Evolutionary conservation across 1,139 yeast species (phyloP).

Genomic region (Saccharomyces uvarum): DNA sequence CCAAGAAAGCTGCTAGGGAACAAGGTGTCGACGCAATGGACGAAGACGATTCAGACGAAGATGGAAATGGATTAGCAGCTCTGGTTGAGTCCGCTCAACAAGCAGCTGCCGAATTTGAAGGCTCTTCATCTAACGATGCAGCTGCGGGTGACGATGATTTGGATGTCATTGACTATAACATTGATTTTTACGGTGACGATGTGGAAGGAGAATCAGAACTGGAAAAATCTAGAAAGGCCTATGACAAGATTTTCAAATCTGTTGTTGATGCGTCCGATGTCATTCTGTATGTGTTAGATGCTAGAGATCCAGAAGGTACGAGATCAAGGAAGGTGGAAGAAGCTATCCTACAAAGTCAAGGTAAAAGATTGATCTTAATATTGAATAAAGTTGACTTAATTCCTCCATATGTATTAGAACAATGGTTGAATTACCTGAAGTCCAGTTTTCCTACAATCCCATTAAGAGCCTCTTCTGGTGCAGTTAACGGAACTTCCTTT

Average conservation of each 20-base stretch:
- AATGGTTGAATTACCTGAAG: slow-evolving; percentile 77
- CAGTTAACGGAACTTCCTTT: slow-evolving; percentile 59
- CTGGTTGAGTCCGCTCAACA: slow-evolving; percentile 80
- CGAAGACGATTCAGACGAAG: slow-evolving; percentile 42
- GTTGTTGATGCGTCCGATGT: slow-evolving; percentile 88
- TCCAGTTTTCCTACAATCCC: slow-evolving; percentile 90
- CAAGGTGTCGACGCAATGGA: slow-evolving; percentile 38
- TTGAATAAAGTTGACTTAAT: slow-evolving; percentile 88
- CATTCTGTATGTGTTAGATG: slow-evolving; percentile 83
- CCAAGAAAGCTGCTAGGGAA: slow-evolving; percentile 41
- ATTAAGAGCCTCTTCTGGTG: slow-evolving; percentile 57
- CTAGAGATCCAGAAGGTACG: slow-evolving; percentile 95
- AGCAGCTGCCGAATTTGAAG: slow-evolving; percentile 65
- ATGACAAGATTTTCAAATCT: slow-evolving; percentile 76
- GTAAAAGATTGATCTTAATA: slow-evolving; percentile 77
- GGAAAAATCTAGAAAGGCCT: slow-evolving; percentile 86
- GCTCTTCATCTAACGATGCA: slow-evolving; percentile 16
- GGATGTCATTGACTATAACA: slow-evolving; percentile 47
- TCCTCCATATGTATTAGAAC: slow-evolving; percentile 73
- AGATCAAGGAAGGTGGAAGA: slow-evolving; percentile 88
- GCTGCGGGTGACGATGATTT: slow-evolving; percentile 37
- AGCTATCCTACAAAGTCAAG: slow-evolving; percentile 71
- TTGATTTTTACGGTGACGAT: slow-evolving; percentile 40
- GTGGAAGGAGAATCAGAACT: slow-evolving; percentile 43
- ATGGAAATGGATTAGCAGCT: slow-evolving; percentile 64